Evolutionary conservation across 345 rosid genomes (phyloP).

Genomic region (Gossypium longicalyx): DNA sequence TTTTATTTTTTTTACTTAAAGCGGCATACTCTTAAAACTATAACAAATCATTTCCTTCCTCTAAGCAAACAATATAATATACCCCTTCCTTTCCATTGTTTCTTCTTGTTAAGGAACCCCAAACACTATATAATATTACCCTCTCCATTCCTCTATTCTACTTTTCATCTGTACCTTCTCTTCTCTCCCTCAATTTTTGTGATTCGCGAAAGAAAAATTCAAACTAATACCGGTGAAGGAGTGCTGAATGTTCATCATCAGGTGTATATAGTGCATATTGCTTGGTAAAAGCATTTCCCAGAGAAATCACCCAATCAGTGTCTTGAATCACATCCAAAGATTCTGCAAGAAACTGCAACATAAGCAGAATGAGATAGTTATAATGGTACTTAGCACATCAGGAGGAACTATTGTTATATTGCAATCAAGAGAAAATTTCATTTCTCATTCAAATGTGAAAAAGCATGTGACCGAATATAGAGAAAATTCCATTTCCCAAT

Average conservation of each 20-base stretch:
- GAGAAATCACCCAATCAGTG: conserved; percentile 72
- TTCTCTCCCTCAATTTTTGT: background rate
- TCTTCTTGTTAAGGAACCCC: background rate
- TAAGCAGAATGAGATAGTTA: conserved; percentile 17
- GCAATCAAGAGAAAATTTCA: background rate
- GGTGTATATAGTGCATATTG: conserved; percentile 73
- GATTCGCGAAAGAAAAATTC: conserved; percentile 9
- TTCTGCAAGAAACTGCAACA: conserved; percentile 85
- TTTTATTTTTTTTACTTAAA: background rate
- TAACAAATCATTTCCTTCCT: background rate
- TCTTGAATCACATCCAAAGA: conserved; percentile 93
- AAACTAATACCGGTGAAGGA: conserved; percentile 69
- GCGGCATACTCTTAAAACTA: background rate
- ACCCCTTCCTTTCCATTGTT: background rate
- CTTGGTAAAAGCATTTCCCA: conserved; percentile 77
- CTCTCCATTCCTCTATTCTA: background rate
- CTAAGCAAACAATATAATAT: background rate
- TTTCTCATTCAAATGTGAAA: background rate
- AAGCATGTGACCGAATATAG: background rate
- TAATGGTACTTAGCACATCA: background rate
- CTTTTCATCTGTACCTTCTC: background rate
- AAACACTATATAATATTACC: background rate
- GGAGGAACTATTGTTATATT: background rate
- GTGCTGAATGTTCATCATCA: conserved; percentile 83
- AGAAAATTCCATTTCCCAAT: background rate